Percentiles rank a stretch among this genome's conserved stretches.
Evolutionary conservation across 169 alveolate genomes (phyloP).

Genomic region (Plasmodium coatneyi): DNA sequence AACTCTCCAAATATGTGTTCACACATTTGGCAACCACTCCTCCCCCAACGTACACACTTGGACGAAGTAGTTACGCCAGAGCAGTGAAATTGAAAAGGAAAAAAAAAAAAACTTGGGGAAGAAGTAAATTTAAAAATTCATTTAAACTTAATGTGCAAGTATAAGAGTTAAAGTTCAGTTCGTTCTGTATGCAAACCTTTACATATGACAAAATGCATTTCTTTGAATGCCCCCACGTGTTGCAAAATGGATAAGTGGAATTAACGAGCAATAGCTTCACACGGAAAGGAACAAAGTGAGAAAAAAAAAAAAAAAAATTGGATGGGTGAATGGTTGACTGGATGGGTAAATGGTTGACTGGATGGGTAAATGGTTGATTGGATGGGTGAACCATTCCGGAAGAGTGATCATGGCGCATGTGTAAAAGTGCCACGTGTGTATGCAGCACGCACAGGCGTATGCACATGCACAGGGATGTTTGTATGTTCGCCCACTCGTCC

Average conservation of each 20-base stretch:
- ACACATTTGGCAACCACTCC: not conserved
- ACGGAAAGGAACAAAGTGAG: not conserved
- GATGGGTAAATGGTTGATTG: not conserved
- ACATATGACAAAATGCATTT: not conserved
- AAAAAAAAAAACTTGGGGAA: not conserved
- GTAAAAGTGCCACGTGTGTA: not conserved
- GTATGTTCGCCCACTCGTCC: not conserved
- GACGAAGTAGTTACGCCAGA: not conserved
- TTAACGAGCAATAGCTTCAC: not conserved
- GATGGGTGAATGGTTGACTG: no score
- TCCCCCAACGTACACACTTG: not conserved
- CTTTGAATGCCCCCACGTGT: constrained; percentile 1
- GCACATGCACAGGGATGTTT: not conserved
- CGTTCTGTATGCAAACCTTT: not conserved
- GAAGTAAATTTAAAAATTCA: not conserved
- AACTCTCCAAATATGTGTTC: not conserved
- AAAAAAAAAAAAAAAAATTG: not conserved
- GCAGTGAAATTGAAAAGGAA: not conserved
- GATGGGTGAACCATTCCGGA: not conserved
- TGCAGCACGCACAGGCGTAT: not conserved
- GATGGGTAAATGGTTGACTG: no score
- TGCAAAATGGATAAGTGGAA: not conserved
- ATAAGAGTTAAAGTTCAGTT: not conserved
- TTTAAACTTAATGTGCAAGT: not conserved
- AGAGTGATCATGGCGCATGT: not conserved